A percentile compares a stretch with the other conserved stretches of the same genome.
Conservation (phyloP, 257 asterid genomes). For the Nicotiana attenuata region DNA sequence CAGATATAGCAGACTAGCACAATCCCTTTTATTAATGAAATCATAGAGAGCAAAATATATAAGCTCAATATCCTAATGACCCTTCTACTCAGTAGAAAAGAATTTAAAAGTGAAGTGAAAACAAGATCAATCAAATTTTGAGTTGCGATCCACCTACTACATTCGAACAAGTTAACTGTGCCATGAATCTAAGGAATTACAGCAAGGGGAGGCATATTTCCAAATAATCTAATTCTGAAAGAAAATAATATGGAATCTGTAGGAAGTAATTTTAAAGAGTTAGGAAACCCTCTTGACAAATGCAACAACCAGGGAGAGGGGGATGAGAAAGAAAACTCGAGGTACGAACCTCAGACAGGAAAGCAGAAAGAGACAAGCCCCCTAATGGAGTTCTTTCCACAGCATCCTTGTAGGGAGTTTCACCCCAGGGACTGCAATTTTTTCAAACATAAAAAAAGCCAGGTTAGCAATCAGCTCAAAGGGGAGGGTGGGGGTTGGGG, state of each 20-base stretch:
- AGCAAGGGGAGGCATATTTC: not conserved
- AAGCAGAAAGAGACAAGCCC: conserved; percentile 77
- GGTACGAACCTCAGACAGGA: conserved; percentile 72
- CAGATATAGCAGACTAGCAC: not conserved
- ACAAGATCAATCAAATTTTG: not conserved
- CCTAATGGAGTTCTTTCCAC: conserved; percentile 74
- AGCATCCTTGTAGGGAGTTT: conserved; percentile 85
- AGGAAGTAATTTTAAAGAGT: conserved; percentile 9
- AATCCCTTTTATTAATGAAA: not conserved
- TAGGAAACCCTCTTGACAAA: not conserved
- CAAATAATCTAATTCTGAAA: not conserved
- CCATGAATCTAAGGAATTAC: not conserved
- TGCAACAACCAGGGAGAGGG: conserved; percentile 10
- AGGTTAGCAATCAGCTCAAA: conserved; percentile 20
- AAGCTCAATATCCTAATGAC: not conserved
- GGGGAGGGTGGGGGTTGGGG: not conserved
- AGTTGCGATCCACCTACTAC: not conserved
- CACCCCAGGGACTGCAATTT: conserved; percentile 79
- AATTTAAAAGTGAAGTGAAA: not conserved
- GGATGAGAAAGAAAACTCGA: not conserved
- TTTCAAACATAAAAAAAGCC: conserved; percentile 22
- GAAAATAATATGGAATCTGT: not conserved
- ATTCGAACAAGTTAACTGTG: conserved; percentile 1
- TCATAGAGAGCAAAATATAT: not conserved
- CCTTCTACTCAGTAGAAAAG: not conserved